phyloP scores from a whole-genome alignment of 2,329 filamentous ascomycete genomes.

The Orbilia blumenaviensis region DNA sequence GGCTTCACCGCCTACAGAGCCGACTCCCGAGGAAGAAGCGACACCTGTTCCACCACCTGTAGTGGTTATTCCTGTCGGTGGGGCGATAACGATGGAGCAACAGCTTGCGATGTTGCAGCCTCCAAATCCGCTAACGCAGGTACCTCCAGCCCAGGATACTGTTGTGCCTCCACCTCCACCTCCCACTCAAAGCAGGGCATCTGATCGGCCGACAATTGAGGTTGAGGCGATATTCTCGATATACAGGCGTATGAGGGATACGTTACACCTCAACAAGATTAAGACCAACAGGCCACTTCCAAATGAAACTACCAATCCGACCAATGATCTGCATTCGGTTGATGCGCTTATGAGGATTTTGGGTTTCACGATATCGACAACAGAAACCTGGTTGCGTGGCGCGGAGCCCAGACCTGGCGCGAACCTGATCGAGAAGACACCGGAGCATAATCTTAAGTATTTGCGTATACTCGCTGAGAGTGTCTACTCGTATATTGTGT shows the following conservation, averaged over 20 bases:
- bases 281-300: conserved; percentile 59
- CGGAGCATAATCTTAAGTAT: conserved; percentile 84
- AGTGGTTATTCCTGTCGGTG: conserved; percentile 54
- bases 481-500: conserved; percentile 80
- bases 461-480: conserved; percentile 89
- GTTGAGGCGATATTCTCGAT: conserved; percentile 68
- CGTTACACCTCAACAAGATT: conserved; percentile 58
- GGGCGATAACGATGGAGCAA: conserved; percentile 40
- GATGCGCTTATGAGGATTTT: conserved; percentile 74
- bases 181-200: conserved; percentile 24
- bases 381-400: conserved; percentile 91
- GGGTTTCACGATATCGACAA: conserved; percentile 84
- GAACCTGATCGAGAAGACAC: conserved; percentile 82
- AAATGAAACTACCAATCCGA: conserved; percentile 28
- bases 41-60: conserved; percentile 60
- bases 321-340: conserved; percentile 58
- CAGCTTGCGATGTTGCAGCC: conserved; percentile 39
- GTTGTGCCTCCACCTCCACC: conserved; percentile 61
- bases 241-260: conserved; percentile 70
- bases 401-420: conserved; percentile 76
- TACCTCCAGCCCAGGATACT: conserved; percentile 11
- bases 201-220: conserved; percentile 55
- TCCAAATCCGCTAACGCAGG: background rate
- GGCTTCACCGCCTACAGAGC: conserved; percentile 44
- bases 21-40: conserved; percentile 61